Conservation (phyloP, 192 early-diverging fungal genomes). For the Podila epicladia region DNA sequence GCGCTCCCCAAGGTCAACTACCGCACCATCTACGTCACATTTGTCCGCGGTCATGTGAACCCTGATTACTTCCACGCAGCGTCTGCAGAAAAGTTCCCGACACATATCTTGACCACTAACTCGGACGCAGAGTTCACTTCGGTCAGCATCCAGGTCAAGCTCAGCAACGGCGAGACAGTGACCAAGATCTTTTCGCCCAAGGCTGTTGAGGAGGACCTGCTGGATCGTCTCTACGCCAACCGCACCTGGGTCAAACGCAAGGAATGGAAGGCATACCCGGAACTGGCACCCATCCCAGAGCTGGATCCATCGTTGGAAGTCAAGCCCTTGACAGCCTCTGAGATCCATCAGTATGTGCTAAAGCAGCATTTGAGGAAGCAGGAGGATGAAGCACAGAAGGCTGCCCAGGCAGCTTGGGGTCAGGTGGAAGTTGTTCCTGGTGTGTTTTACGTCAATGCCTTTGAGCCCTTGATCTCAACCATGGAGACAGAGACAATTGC, state of each 20-base stretch:
- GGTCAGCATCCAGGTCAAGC: slow-evolving; percentile 48
- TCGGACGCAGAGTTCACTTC: slow-evolving; percentile 54
- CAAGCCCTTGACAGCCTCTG: slow-evolving; percentile 28
- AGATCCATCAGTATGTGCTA: slow-evolving; percentile 1
- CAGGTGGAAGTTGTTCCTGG: slow-evolving; percentile 48
- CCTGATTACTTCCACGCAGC: slow-evolving; percentile 57
- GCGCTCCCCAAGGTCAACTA: slow-evolving; percentile 52
- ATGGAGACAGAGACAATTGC: slow-evolving; percentile 75
- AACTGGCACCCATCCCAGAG: slow-evolving; percentile 45
- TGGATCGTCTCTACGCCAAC: slow-evolving; percentile 56
- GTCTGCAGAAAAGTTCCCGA: slow-evolving; percentile 45
- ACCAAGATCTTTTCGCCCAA: slow-evolving; percentile 68
- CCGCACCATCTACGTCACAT: slow-evolving; percentile 66
- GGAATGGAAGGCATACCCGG: slow-evolving; percentile 70
- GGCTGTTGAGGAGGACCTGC: slow-evolving; percentile 47
- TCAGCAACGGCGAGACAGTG: slow-evolving; percentile 57
- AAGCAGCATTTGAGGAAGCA: neutral
- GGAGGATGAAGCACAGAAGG: slow-evolving; percentile 1
- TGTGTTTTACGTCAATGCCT: slow-evolving; percentile 67
- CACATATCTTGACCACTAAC: slow-evolving; percentile 61
- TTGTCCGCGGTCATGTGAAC: slow-evolving; percentile 62
- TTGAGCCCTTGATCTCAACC: slow-evolving; percentile 69
- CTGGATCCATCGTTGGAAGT: neutral
- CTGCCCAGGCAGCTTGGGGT: slow-evolving; percentile 14
- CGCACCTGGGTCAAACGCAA: slow-evolving; percentile 62